Base-by-base conservation (phyloP, 148 eudicot genomes). In the Nepenthes gracilis region DNA sequence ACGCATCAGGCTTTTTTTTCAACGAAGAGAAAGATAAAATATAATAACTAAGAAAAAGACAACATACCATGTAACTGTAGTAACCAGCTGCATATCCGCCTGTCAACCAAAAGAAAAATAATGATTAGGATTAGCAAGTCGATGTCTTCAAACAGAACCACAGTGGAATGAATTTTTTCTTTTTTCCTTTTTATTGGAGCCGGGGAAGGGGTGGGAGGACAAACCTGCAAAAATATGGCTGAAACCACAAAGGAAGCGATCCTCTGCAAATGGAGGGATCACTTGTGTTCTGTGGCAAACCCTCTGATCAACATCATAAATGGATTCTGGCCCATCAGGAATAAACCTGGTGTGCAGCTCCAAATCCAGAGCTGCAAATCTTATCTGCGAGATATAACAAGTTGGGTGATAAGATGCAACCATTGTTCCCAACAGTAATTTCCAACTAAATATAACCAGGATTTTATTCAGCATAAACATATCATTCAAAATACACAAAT, bases 71-170 rank as follows among this genome's bases (percentile, higher is more conserved):
- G 78, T 93, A 93, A 71, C 99, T 93, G 74, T 93, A 93, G 70
- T 89, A 93, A 57, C 99, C 99, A 74, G 99, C 97, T 9, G 99
- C 95, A 80, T 93, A 93, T 72, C 97, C 97, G 62, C 92, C 95
- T 87, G 74, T 36, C 52, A 70, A 57, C 15, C 43, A 72, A 50
- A 51, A 43, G 13, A 33, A 70, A 38, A 43, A 23, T 0, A 54
- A n/a, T 12, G 36, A 57, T 49, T 64, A 54, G 45, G 45, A 23
- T 40, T 40, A 40, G 45, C 4, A 40, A 40, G 45, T 40, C 4
- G 8, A 40, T 40, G 8, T 40, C 4, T 40, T 40, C 8, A 40
- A 4, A 40, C 6, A 40, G 45, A 40, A 40, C 8, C 45, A 40
- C 4, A 40, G 8, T 40, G 45, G 45, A 40, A 40, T 40, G 45